Evolutionary conservation across 495 filamentous ascomycete species (phyloP), one percentile per base, ranked within the genome.

Genomic region (Thermothielavioides terrestris): DNA sequence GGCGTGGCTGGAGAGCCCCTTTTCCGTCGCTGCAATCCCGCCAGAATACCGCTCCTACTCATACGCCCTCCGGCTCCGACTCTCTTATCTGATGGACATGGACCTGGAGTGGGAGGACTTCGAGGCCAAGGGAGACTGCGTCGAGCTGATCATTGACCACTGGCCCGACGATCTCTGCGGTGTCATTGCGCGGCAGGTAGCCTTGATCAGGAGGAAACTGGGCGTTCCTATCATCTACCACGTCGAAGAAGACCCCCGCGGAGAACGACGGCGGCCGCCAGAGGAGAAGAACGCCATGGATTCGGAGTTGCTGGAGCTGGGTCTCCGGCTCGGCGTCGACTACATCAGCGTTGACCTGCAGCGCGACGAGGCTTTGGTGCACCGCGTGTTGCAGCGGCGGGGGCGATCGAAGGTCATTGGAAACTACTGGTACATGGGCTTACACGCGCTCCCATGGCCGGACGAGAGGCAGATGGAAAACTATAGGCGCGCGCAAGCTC

Each of bases 401-500:
- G 86, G 87, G 2, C 73, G 72, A 22, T 86, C 84, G 2, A 87
- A 85, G 52, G 76, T 88, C n/a, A 85, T 90, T 45, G 87, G 82
- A 6, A 79, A 85, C 53, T 77, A 73, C 51, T 63, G 77, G 55
- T 68, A 79, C 44, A 68, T 65, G 30, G 62, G 77, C 34, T 60
- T 78, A 21, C 69, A 71, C 0, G 71, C 71, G 2, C 64, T 68
- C 1, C 65, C 77, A 11, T 92, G 87, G 87, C 71, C 77, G 32
- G 75, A 86, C 42, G 69, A 80, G 6, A 60, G 63, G 3, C 79
- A 81, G 43, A 48, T 82, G 18, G 65, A 72, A 14, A 69, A 76
- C 38, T 85, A 84, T 52, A 54, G 67, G 10, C 71, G 68, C 31
- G 85, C 83, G 0, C 74, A 76, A 46, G 65, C 61, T 10, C 66